Conservation (phyloP, 345 rosid genomes). For the Nasturtium officinale region DNA sequence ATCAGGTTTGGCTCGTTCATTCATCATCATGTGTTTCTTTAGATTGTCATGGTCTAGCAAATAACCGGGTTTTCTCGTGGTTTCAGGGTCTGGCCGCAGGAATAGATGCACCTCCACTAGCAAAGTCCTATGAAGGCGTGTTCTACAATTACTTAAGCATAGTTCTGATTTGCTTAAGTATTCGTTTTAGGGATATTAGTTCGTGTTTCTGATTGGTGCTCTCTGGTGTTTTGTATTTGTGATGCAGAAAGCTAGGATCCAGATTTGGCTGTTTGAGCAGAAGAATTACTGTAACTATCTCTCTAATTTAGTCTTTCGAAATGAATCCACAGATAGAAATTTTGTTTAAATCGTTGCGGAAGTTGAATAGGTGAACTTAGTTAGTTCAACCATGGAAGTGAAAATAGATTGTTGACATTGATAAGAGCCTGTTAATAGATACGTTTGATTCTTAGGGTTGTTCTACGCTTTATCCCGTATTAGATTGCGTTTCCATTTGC, state of each 20-base stretch:
- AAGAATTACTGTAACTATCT: conserved; percentile 46
- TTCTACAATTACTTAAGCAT: conserved; percentile 96
- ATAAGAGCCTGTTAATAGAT: background rate
- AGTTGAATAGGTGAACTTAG: too few species aligned
- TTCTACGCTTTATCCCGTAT: background rate
- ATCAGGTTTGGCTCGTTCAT: conserved; percentile 54
- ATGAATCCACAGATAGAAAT: too few species aligned
- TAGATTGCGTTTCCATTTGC: background rate
- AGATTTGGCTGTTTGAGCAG: conserved; percentile 99
- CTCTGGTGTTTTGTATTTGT: background rate
- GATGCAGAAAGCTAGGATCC: conserved; percentile 87
- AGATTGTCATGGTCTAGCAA: background rate
- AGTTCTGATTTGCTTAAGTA: conserved; percentile 37
- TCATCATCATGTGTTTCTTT: background rate
- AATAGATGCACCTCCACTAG: conserved; percentile 62
- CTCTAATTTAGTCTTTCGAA: background rate
- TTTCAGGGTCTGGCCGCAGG: conserved; percentile 66
- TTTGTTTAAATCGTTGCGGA: background rate
- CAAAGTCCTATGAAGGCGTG: conserved; percentile 69
- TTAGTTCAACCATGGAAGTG: background rate
- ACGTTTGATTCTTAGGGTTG: conserved; percentile 8
- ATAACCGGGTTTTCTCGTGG: conserved; percentile 15
- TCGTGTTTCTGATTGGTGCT: conserved; percentile 18
- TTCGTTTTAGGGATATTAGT: background rate
- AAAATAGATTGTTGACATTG: background rate